A percentile compares a stretch with the other conserved stretches of the same genome.
phyloP scores from a whole-genome alignment of 2,329 filamentous ascomycete genomes.

The Cladophialophora carrionii region DNA sequence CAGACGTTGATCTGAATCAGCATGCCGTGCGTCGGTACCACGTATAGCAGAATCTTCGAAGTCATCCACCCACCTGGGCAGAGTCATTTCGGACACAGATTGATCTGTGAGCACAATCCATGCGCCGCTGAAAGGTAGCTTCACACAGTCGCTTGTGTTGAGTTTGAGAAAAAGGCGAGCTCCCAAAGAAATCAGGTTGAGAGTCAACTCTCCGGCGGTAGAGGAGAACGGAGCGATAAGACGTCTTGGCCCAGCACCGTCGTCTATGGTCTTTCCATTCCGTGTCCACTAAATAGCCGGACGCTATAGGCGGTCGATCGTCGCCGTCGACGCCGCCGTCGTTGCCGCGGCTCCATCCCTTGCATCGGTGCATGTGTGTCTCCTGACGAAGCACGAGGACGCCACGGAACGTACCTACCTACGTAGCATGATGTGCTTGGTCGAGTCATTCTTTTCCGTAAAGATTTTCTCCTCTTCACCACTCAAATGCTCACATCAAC shows the following conservation, averaged over 20 bases:
- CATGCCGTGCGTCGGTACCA: background rate
- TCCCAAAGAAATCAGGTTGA: background rate
- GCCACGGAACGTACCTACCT: slow-evolving; percentile 1
- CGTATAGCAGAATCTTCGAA: background rate
- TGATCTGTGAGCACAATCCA: background rate
- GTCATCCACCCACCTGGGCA: background rate
- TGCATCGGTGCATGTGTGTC: background rate
- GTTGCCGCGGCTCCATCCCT: background rate
- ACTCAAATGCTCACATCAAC: background rate
- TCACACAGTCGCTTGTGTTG: background rate
- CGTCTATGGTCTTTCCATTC: background rate
- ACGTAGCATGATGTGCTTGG: background rate
- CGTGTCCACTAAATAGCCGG: background rate
- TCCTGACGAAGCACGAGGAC: background rate
- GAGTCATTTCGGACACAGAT: background rate
- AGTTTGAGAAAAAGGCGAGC: background rate
- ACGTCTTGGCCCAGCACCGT: background rate
- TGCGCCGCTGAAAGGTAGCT: background rate
- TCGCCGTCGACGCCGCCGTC: background rate
- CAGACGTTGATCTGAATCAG: background rate
- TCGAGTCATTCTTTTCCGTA: background rate
- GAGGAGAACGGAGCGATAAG: background rate
- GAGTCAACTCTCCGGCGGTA: background rate
- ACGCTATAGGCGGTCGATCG: background rate
- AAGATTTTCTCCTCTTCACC: too few relatives aligned